Evolutionary conservation across 108 stramenopile genomes (phyloP).

Genomic region (Discostella pseudostelligera): DNA sequence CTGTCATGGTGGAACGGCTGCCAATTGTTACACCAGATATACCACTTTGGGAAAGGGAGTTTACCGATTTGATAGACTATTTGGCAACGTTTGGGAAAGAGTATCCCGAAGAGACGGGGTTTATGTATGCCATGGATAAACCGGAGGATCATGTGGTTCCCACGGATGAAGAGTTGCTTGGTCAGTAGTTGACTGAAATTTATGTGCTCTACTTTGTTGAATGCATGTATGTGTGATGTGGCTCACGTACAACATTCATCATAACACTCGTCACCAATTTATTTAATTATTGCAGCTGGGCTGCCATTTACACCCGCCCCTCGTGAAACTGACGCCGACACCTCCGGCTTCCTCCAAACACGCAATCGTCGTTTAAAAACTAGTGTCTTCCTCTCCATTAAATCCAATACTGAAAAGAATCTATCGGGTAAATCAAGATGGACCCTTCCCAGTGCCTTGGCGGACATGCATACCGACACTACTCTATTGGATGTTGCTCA

Average conservation of each 20-base stretch:
- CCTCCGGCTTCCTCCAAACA: constrained; percentile 61
- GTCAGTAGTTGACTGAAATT: constrained; percentile 54
- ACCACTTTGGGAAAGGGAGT: constrained; percentile 69
- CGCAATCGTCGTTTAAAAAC: constrained; percentile 69
- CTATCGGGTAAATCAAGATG: constrained; percentile 32
- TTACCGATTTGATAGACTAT: constrained; percentile 56
- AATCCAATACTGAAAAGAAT: constrained; percentile 36
- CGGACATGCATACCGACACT: constrained; percentile 45
- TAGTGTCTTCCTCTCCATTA: constrained; percentile 63
- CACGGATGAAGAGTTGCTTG: constrained; percentile 65
- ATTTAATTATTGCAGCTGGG: too few relatives aligned
- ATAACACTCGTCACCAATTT: too few relatives aligned
- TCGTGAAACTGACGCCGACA: constrained; percentile 81
- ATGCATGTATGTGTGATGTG: neutral
- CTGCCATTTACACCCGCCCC: constrained; percentile 75
- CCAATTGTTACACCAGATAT: constrained; percentile 72
- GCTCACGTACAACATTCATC: too few relatives aligned
- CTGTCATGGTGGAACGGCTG: constrained; percentile 72
- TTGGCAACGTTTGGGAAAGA: constrained; percentile 61
- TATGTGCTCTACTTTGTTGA: neutral
- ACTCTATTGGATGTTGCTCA: constrained; percentile 59
- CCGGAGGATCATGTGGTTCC: constrained; percentile 42
- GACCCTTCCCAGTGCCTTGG: constrained; percentile 63
- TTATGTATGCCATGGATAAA: constrained; percentile 43
- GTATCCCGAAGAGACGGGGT: constrained; percentile 69